Evolutionary conservation across 805 yeast species (phyloP), one percentile per base, ranked within the genome.

Genomic region (Hanseniaspora guilliermondii): DNA sequence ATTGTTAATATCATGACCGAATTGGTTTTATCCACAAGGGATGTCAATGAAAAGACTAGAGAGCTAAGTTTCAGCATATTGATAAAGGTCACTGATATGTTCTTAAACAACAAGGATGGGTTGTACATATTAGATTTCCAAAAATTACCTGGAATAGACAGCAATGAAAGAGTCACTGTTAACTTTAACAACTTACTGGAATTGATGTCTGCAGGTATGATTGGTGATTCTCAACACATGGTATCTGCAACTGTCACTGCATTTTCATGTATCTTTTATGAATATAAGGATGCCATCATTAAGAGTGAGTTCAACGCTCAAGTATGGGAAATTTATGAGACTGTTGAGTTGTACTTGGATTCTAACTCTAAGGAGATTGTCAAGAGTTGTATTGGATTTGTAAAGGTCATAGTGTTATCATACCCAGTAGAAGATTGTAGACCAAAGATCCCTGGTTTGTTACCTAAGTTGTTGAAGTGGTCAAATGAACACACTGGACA

Each of bases 401-500:
- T 88, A 49, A 93, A 91, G 68, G 91, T 91, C 49, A 86, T 91
- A 60, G 82, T 87, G 12, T 74, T 89, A 58, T 78, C 87, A 19
- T 75, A 93, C 55, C 95, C 96, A 14, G 84, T 78, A 57, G 95
- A 85, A 22, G 64, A 82, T 60, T 80, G 93, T 53, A 76, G 76
- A 60, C 75, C 80, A 8, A 81, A 82, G 60, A 76, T 91, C 61
- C 74, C 74, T 35, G 81, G 77, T 11, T 70, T 93, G 50, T 71
- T 93, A 53, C 73, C 77, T 25, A 83, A 85, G 61, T 75, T 93
- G 62, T 74, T 93, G 77, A 80, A 81, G 58, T 89, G 97, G 93
- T 87, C 96, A 41, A 93, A 87, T 66, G 97, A 89, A 66, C 97
- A 91, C 69, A 87, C 87, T 64, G 94, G 95, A 47, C 96, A 88